Base-by-base conservation (phyloP, 768 basidiomycete species). In the Exidia glandulosa region DNA sequence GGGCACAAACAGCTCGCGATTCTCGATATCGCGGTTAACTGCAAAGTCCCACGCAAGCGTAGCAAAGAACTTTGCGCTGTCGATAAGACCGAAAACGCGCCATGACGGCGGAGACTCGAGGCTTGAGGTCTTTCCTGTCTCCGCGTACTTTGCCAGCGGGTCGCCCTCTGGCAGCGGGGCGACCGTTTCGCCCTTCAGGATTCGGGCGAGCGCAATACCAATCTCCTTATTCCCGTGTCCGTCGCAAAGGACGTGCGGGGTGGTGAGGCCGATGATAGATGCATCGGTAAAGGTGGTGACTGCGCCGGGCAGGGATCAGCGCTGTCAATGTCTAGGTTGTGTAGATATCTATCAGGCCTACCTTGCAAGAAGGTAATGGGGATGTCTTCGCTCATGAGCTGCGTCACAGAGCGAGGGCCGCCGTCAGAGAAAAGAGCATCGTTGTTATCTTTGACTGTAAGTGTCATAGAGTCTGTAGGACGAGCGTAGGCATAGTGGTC, bases 201-300 rank as follows among this genome's bases (percentile, higher is more conserved):
- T 36, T 16, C 57, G 36, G n/a, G 61, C 23, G 5, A 61, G 33
- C 2, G 61, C 61, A 25, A 32, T 4, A 3, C 23, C 36, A 6
- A 62, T 62, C 41, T 62, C 61, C 54, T 62, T 62, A 41, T 59
- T 62, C 3, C 61, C 61, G 29, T 62, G 61, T 3, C 59, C 61
- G 36, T 62, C 61, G 34, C 61, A 62, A 3, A 62, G 37, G 13
- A 62, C 54, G 45, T 62, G 61, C 23, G 61, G 61, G 13, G 58
- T 59, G 47, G 61, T 62, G 32, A 62, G 61, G 2, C 61, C 61
- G 16, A 62, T 34, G 23, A 62, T 34, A 19, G 58, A 60, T 2
- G 58, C 61, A 33, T 62, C 61, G 23, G 54, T 57, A 33, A 62
- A 62, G 2, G 37, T 30, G 12, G 61, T 62, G 4, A 60, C 32